Base-by-base conservation (phyloP, 345 rosid species). In the Salix caprea region DNA sequence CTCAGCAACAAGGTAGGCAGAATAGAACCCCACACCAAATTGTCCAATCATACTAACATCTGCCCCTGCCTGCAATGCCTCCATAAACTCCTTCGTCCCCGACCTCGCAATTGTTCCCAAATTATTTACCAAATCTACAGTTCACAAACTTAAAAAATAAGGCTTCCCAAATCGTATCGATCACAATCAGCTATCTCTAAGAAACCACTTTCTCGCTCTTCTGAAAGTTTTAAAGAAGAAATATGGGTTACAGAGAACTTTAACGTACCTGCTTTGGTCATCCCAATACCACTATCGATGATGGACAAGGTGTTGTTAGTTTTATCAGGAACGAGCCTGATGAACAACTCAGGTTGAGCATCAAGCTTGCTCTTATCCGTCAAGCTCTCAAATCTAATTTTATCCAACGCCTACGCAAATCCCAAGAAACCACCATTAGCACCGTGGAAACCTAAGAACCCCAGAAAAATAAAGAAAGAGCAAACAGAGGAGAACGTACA, bases 41-140 rank as follows among this genome's bases (percentile, higher is more conserved):
- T 94, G 98, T 13, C 98, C 97, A 24, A 94, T 94, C 98, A 94
- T 94, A 76, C 97, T 91, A 19, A 94, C 97, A 70, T 94, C 97
- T n/a, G 97, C 98, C 0, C 98, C 98, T 36, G 95, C 95, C 78
- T 89, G 94, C 71, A 94, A 73, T 8, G 98, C 98, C 74, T 94
- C 97, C 98, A 94, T 94, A 65, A 94, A 91, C 34, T 94, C 98
- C 82, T 91, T 94, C 52, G 98, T 94, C 19, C 98, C 98, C 23
- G 98, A 94, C 78, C 97, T 88, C 19, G 98, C 97, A 75, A 93
- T 93, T 0, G 98, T 93, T 44, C 98, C 98, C 92, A 93, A 80
- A 67, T 91, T 93, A 73, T 93, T 93, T 79, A 93, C 97, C 86
- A 93, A 56, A 54, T 93, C 97, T 89, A 72, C 71, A 46, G 4